Evolutionary conservation across 805 yeast genomes (phyloP).

Genomic region (Naumovozyma baii): DNA sequence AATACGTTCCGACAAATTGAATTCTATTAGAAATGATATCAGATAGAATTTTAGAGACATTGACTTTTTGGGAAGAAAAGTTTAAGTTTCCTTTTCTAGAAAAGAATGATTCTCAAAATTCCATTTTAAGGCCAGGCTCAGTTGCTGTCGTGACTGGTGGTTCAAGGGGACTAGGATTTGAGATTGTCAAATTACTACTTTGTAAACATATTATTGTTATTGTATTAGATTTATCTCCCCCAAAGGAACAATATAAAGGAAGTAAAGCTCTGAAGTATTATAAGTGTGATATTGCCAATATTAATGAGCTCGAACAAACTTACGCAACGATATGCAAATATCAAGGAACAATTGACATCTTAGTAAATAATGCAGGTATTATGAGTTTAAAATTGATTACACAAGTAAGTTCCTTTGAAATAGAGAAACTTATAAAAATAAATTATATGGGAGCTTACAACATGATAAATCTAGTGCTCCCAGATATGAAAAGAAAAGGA

Average conservation of each 20-base stretch:
- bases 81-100: not conserved
- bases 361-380: constrained; percentile 83
- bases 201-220: constrained; percentile 42
- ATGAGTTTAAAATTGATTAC: constrained; percentile 48
- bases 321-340: constrained; percentile 36
- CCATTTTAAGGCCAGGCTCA: not conserved
- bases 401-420: too few relatives aligned
- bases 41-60: not conserved
- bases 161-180: constrained; percentile 64
- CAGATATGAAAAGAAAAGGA: constrained; percentile 50
- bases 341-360: constrained; percentile 50
- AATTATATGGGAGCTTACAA: constrained; percentile 65
- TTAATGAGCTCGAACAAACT: constrained; percentile 35
- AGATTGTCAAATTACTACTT: constrained; percentile 41
- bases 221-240: constrained; percentile 48
- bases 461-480: constrained; percentile 61
- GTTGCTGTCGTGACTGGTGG: constrained; percentile 81
- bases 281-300: constrained; percentile 60
- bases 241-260: constrained; percentile 18
- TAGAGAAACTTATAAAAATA: constrained; percentile 53
- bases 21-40: not conserved
- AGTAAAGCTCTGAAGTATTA: constrained; percentile 42
- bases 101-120: not conserved
- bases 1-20: too few relatives aligned
- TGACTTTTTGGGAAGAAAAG: not conserved